These are phyloP conservation scores for Metarhizium robertsii DNA, from an alignment of 2,329 filamentous ascomycete species.

Conservation along the genomic window DNA sequence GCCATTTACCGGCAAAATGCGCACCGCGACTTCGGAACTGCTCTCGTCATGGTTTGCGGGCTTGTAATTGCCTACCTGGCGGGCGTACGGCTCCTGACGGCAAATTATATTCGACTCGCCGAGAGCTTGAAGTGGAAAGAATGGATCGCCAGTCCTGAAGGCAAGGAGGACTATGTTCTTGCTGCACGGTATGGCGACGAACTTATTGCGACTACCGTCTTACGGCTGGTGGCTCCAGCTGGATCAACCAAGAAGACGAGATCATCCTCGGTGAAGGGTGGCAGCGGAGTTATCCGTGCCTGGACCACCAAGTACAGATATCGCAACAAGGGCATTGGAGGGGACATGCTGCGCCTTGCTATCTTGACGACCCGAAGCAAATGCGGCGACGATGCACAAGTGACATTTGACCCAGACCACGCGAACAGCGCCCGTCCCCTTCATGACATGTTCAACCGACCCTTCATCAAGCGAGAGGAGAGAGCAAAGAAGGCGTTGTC, in stretches of 20 bases:
- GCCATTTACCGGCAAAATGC: slow-evolving; percentile 27
- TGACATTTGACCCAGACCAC: slow-evolving; percentile 67
- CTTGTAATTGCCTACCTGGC: slow-evolving; percentile 55
- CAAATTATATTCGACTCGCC: slow-evolving; percentile 53
- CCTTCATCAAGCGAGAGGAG: slow-evolving; percentile 46
- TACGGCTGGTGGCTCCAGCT: slow-evolving; percentile 41
- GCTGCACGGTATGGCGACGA: slow-evolving; percentile 57
- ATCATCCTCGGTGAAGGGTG: slow-evolving; percentile 28
- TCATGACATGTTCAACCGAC: slow-evolving; percentile 47
- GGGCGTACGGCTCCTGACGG: slow-evolving; percentile 48
- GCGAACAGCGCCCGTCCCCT: slow-evolving; percentile 58
- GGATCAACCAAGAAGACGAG: slow-evolving; percentile 2
- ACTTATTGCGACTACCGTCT: slow-evolving; percentile 60
- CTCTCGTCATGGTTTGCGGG: slow-evolving; percentile 46
- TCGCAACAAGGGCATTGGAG: slow-evolving; percentile 60
- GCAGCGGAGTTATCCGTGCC: slow-evolving; percentile 59
- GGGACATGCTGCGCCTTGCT: slow-evolving; percentile 62
- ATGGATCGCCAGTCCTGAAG: slow-evolving; percentile 30
- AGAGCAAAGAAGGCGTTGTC: slow-evolving; percentile 39
- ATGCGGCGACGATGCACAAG: slow-evolving; percentile 48
- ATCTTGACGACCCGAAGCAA: slow-evolving; percentile 54
- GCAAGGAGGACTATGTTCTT: slow-evolving; percentile 45
- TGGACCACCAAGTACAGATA: slow-evolving; percentile 72
- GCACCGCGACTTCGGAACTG: slow-evolving; percentile 42
- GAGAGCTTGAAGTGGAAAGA: slow-evolving; percentile 55